Conservation (phyloP, 2,329 filamentous ascomycete genomes). For the Fusarium fracticaudum region DNA sequence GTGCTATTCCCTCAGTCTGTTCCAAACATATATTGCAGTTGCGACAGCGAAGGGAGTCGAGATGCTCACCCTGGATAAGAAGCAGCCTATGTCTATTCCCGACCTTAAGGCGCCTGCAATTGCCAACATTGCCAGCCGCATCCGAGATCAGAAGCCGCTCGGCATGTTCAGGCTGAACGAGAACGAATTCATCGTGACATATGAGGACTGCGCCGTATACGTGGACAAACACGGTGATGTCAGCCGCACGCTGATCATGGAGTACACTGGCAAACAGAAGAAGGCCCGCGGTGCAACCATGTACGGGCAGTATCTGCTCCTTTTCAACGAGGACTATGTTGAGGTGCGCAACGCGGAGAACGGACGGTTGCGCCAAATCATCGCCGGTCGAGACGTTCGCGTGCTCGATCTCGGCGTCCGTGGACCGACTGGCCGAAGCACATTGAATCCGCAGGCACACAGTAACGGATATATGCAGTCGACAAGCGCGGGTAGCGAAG, state of each 20-base stretch:
- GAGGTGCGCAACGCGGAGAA: conserved; percentile 98
- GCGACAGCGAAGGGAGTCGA: conserved; percentile 93
- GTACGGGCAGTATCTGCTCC: conserved; percentile 88
- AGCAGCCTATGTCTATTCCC: conserved; percentile 92
- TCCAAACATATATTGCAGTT: conserved; percentile 93
- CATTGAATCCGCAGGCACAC: conserved; percentile 46
- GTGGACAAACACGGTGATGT: conserved; percentile 99
- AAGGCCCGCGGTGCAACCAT: conserved; percentile 85
- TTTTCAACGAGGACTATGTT: conserved; percentile 96
- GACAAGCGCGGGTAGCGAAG: conserved; percentile 51
- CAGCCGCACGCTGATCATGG: conserved; percentile 93
- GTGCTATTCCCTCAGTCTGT: conserved; percentile 94
- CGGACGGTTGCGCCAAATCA: conserved; percentile 90
- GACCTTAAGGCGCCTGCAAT: conserved; percentile 83
- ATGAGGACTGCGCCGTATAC: conserved; percentile 96
- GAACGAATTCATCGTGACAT: conserved; percentile 91
- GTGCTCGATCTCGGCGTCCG: conserved; percentile 87
- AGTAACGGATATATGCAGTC: conserved; percentile 49
- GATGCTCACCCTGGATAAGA: conserved; percentile 96
- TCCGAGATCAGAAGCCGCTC: conserved; percentile 84
- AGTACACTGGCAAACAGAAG: conserved; percentile 90
- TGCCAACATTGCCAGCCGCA: conserved; percentile 83
- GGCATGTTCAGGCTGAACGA: conserved; percentile 97
- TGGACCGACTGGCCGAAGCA: conserved; percentile 64
- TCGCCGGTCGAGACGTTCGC: conserved; percentile 88